Percentiles rank a stretch among this genome's conserved stretches.
phyloP scores from a whole-genome alignment of 176 grass and related monocot species.

The Zea luxurians region DNA sequence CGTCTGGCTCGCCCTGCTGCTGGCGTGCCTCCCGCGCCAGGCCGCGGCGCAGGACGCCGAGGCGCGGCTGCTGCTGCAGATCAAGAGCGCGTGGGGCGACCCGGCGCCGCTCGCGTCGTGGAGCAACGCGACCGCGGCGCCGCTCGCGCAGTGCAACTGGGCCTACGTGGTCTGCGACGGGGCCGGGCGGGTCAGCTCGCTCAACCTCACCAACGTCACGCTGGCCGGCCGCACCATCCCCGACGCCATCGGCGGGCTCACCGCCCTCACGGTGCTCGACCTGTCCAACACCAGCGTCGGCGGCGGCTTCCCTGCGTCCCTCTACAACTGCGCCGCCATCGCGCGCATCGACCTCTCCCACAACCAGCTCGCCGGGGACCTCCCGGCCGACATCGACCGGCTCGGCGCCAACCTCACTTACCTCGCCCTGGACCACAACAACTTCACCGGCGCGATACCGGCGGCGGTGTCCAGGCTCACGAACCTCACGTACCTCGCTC shows the following conservation, averaged over 20 bases:
- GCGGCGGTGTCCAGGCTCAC: conserved; percentile 23
- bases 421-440: conserved; percentile 37
- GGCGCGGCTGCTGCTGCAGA: conserved; percentile 32
- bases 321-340: conserved; percentile 55
- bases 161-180: conserved; percentile 27
- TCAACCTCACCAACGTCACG: conserved; percentile 34
- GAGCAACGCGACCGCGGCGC: not conserved
- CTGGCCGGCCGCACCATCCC: conserved; percentile 43
- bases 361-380: conserved; percentile 46
- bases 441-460: conserved; percentile 35
- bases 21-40: conserved; percentile 1
- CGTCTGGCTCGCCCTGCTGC: not conserved
- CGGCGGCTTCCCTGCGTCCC: conserved; percentile 49
- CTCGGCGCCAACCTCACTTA: conserved; percentile 13
- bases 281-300: conserved; percentile 58
- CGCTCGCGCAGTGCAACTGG: conserved; percentile 35
- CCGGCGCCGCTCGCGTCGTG: conserved; percentile 42
- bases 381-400: conserved; percentile 51
- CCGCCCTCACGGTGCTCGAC: conserved; percentile 44
- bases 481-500: conserved; percentile 37
- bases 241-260: conserved; percentile 51
- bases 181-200: conserved; percentile 31
- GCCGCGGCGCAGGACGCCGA: conserved; percentile 39
- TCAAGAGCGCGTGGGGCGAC: conserved; percentile 50
- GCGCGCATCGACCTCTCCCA: conserved; percentile 28